Percentiles rank a stretch among this genome's conserved stretches.
These are phyloP conservation scores for Malbranchea zuffiana DNA, from an alignment of 2,329 filamentous ascomycete species.

Conservation along the genomic window DNA sequence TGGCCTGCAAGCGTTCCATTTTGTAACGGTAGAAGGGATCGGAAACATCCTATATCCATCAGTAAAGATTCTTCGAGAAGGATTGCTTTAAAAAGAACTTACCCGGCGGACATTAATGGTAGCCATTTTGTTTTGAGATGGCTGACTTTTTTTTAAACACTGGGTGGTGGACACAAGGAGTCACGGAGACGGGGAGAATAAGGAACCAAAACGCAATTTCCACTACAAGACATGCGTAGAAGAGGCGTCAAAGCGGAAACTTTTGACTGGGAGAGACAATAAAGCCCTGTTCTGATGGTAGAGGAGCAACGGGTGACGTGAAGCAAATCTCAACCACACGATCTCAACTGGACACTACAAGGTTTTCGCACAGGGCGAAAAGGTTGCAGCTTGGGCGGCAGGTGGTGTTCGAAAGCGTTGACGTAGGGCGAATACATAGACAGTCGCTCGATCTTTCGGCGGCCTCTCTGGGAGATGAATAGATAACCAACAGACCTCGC, in stretches of 20 bases:
- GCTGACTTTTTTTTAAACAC: conserved; percentile 22
- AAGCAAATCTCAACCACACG: conserved; percentile 67
- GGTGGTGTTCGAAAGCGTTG: conserved; percentile 87
- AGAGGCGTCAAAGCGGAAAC: conserved; percentile 4
- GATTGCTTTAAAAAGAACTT: conserved; percentile 11
- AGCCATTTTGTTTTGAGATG: conserved; percentile 63
- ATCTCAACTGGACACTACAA: conserved; percentile 79
- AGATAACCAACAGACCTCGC: conserved; percentile 16
- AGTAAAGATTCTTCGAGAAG: conserved; percentile 3
- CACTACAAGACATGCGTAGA: conserved; percentile 52
- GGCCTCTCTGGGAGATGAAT: conserved; percentile 28
- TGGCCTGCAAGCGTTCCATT: conserved; percentile 97
- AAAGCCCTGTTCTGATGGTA: conserved; percentile 16
- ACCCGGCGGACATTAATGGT: conserved; percentile 90
- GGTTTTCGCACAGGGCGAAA: conserved; percentile 93
- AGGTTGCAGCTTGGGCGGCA: conserved; percentile 89
- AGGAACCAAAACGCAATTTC: conserved; percentile 36
- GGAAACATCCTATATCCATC: conserved; percentile 58
- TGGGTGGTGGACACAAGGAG: conserved; percentile 19
- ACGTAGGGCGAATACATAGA: conserved; percentile 99
- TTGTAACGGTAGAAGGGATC: conserved; percentile 99
- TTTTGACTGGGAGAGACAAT: conserved; percentile 16
- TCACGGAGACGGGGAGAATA: conserved; percentile 28
- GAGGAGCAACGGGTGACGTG: conserved; percentile 19
- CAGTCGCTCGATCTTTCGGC: conserved; percentile 40